A percentile compares a stretch with the other conserved stretches of the same genome.
These are phyloP conservation scores for Smallanthus sonchifolius DNA, from an alignment of 129 eudicot genomes.

Conservation along the genomic window DNA sequence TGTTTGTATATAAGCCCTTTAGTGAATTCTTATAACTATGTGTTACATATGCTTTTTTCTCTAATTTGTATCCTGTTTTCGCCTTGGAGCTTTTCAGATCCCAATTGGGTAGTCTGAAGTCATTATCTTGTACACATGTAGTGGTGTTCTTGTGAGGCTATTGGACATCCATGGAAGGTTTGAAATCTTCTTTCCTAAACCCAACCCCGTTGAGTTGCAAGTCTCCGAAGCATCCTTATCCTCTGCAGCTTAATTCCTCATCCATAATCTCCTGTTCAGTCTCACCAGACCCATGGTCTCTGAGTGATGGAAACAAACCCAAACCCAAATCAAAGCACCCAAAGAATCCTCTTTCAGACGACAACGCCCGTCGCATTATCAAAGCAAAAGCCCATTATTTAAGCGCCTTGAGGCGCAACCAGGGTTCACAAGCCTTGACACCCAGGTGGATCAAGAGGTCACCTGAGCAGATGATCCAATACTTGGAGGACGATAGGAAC, in stretches of 20 bases:
- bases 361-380: constrained; percentile 86
- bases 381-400: constrained; percentile 67
- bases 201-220: constrained; percentile 23
- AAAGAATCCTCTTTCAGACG: constrained; percentile 76
- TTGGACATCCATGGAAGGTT: constrained; percentile 40
- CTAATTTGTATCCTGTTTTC: no score
- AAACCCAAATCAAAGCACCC: constrained; percentile 79
- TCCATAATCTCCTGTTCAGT: constrained; percentile 35
- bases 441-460: constrained; percentile 83
- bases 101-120: not conserved
- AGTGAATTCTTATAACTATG: no score
- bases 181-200: constrained; percentile 49
- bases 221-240: constrained; percentile 17
- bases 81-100: no score
- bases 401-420: constrained; percentile 76
- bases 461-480: constrained; percentile 91
- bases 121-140: not conserved
- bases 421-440: constrained; percentile 69
- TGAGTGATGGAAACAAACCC: constrained; percentile 75
- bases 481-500: constrained; percentile 81
- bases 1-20: no score
- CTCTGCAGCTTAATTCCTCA: constrained; percentile 5
- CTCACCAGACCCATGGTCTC: constrained; percentile 84
- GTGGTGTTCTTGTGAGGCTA: not conserved
- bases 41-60: no score